Conservation (phyloP, 1,284 basidiomycete genomes). For the Ustilago esculenta region DNA sequence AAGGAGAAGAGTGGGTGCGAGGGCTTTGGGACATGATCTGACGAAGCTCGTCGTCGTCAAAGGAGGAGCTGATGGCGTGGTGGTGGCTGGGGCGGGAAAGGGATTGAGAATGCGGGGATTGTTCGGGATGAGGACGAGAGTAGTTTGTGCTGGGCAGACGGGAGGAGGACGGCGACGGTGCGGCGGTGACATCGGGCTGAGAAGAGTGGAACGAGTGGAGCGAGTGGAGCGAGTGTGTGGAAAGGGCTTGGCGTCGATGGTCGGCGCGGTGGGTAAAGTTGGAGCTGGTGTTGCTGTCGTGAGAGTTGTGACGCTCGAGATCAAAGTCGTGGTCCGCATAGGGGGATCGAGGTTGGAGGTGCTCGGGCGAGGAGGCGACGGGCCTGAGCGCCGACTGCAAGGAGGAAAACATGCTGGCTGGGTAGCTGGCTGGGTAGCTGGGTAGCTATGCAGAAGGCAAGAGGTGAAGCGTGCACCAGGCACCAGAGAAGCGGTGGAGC, state of each 20-base stretch:
- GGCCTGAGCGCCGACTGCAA: conserved; percentile 19
- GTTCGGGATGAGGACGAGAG: conserved; percentile 26
- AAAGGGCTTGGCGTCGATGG: conserved; percentile 5
- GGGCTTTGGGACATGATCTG: conserved; percentile 41
- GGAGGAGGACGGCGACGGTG: conserved; percentile 22
- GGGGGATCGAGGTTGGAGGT: conserved; percentile 9
- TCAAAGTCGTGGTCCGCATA: conserved; percentile 11
- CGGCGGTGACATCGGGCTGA: conserved; percentile 21
- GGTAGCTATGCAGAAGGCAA: background rate
- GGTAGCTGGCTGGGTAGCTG: too few species aligned
- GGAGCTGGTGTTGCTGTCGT: conserved; percentile 40
- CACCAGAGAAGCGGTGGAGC: conserved; percentile 7
- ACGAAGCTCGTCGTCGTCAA: conserved; percentile 39
- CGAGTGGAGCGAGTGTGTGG: conserved; percentile 25
- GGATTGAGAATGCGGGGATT: conserved; percentile 18
- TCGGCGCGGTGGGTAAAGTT: conserved; percentile 33
- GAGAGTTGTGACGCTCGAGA: conserved; percentile 29
- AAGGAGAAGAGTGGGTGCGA: background rate
- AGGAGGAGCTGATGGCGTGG: conserved; percentile 38
- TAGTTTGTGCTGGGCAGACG: conserved; percentile 11
- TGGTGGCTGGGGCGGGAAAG: conserved; percentile 12
- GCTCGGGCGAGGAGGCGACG: conserved; percentile 20
- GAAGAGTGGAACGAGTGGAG: conserved; percentile 26
- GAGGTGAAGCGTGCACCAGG: conserved; percentile 1
- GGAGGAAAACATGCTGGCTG: conserved; percentile 11